Conservation (phyloP, 768 basidiomycete species). For the Boletus pseudopeckii region DNA sequence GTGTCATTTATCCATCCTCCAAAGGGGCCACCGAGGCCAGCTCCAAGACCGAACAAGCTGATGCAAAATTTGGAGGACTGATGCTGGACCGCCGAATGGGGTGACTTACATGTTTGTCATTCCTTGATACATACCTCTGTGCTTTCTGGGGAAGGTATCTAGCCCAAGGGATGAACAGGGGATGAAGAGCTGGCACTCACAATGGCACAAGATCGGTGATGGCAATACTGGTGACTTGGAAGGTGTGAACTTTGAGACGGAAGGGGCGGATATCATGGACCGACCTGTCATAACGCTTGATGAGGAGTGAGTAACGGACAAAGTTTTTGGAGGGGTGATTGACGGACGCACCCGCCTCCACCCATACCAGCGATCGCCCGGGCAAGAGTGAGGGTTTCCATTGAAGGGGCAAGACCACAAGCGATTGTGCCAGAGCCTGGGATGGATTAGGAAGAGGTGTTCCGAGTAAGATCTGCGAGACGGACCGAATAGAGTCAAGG, state of each 20-base stretch:
- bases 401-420: slow-evolving; percentile 84
- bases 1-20: slow-evolving; percentile 84
- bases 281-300: slow-evolving; percentile 81
- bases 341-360: slow-evolving; percentile 72
- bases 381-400: slow-evolving; percentile 76
- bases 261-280: slow-evolving; percentile 7
- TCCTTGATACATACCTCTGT: slow-evolving; percentile 89
- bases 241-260: slow-evolving; percentile 17
- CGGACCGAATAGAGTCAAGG: slow-evolving; percentile 77
- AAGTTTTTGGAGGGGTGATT: not conserved
- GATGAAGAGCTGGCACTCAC: slow-evolving; percentile 41
- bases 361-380: slow-evolving; percentile 90
- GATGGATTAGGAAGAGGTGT: slow-evolving; percentile 17
- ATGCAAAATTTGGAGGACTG: slow-evolving; percentile 9
- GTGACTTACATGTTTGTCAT: slow-evolving; percentile 75
- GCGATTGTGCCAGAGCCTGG: slow-evolving; percentile 77
- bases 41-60: slow-evolving; percentile 82
- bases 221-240: slow-evolving; percentile 73
- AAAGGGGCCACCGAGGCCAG: slow-evolving; percentile 74
- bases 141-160: slow-evolving; percentile 49
- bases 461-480: slow-evolving; percentile 16
- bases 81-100: not conserved
- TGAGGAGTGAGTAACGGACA: slow-evolving; percentile 13
- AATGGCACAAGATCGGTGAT: slow-evolving; percentile 88
- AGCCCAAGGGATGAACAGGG: not conserved